These are phyloP conservation scores for Penicillium sp. DNA, from an alignment of 2,329 filamentous ascomycete genomes.

Conservation along the genomic window DNA sequence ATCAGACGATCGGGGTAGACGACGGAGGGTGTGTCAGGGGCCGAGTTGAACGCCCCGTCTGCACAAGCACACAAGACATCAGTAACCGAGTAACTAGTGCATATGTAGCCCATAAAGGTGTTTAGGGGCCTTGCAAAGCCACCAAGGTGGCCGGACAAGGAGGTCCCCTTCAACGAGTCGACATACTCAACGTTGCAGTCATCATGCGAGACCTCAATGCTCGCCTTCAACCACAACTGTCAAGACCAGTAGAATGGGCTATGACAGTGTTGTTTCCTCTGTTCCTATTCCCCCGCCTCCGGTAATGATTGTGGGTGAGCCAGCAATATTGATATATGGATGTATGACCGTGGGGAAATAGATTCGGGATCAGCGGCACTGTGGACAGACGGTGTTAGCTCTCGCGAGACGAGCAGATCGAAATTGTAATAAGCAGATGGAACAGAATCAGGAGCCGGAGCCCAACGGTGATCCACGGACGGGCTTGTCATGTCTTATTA, in stretches of 20 bases:
- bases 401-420: not conserved
- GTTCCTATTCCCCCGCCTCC: slow-evolving; percentile 24
- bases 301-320: slow-evolving; percentile 10
- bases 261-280: slow-evolving; percentile 22
- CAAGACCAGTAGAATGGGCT: slow-evolving; percentile 18
- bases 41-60: slow-evolving; percentile 56
- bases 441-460: not conserved
- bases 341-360: slow-evolving; percentile 4
- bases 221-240: slow-evolving; percentile 35
- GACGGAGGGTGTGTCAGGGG: slow-evolving; percentile 74
- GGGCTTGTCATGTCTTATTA: slow-evolving; percentile 1
- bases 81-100: slow-evolving; percentile 40
- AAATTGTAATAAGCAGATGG: not conserved
- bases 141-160: slow-evolving; percentile 13
- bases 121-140: slow-evolving; percentile 16
- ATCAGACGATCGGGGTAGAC: slow-evolving; percentile 90
- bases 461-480: not conserved
- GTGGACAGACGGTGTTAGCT: slow-evolving; percentile 8
- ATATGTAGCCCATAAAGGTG: slow-evolving; percentile 15
- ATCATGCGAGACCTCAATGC: slow-evolving; percentile 40
- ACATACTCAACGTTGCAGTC: slow-evolving; percentile 52
- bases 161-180: slow-evolving; percentile 22
- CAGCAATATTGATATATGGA: slow-evolving; percentile 10
- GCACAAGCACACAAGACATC: slow-evolving; percentile 40
- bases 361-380: slow-evolving; percentile 9